phyloP scores from a whole-genome alignment of 352 stramenopile genomes.

The Globisporangium paroecandrum region DNA sequence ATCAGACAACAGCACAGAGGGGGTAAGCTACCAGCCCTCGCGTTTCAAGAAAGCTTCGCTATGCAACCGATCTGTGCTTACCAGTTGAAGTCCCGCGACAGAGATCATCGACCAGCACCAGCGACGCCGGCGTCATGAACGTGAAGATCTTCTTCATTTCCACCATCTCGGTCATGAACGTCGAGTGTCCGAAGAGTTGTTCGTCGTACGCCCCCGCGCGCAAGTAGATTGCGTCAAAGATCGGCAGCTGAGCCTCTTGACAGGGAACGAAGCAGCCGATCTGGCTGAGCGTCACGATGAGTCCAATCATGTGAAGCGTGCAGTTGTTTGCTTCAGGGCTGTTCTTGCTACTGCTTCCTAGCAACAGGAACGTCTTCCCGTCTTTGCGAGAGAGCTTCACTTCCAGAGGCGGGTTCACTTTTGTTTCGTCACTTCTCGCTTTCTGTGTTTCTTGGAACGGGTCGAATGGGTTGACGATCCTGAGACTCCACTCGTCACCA shows the following conservation, averaged over 20 bases:
- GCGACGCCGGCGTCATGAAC: conserved; percentile 26
- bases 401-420: neutral
- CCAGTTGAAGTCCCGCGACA: conserved; percentile 41
- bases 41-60: too few species aligned
- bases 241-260: conserved; percentile 24
- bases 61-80: conserved; percentile 12
- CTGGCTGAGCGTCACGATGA: conserved; percentile 46
- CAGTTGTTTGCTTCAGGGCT: neutral
- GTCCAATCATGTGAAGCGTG: conserved; percentile 25
- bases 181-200: conserved; percentile 44
- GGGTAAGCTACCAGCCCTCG: neutral
- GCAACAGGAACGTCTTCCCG: conserved; percentile 27
- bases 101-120: conserved; percentile 53
- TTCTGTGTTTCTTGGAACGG: neutral
- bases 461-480: conserved; percentile 26
- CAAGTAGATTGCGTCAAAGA: conserved; percentile 46
- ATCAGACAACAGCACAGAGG: neutral
- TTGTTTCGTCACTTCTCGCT: neutral
- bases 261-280: conserved; percentile 64
- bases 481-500: neutral
- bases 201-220: conserved; percentile 42
- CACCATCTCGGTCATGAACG: conserved; percentile 56
- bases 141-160: conserved; percentile 39
- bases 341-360: conserved; percentile 9
- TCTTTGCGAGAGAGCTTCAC: conserved; percentile 14